Percentiles rank a stretch among this genome's conserved stretches.
Conservation (phyloP, 129 eudicot species). For the Lonicera japonica region DNA sequence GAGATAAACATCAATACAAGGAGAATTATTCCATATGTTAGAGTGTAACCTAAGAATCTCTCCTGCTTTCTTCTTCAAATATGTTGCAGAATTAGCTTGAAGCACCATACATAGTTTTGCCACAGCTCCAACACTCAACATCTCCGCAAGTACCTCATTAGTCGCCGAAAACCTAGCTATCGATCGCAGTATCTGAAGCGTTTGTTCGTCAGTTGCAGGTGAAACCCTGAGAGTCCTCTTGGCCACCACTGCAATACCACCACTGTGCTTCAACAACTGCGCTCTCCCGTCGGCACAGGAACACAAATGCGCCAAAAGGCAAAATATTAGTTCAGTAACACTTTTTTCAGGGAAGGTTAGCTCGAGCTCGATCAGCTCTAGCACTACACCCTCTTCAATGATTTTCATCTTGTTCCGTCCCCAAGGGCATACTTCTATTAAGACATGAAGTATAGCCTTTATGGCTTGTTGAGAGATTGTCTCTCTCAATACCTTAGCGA, state of each 20-base stretch:
- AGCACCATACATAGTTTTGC: constrained; percentile 17
- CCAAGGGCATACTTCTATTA: constrained; percentile 7
- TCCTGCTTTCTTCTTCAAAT: constrained; percentile 15
- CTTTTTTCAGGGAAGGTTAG: constrained; percentile 3
- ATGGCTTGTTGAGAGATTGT: neutral
- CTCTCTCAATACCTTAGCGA: neutral
- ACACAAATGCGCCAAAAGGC: constrained; percentile 20
- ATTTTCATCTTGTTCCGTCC: constrained; percentile 14
- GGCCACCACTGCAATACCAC: constrained; percentile 10
- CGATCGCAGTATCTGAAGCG: constrained; percentile 7
- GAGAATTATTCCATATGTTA: constrained; percentile 21
- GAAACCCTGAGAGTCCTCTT: constrained; percentile 22
- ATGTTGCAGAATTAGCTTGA: constrained; percentile 10
- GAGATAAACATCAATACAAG: constrained; percentile 18
- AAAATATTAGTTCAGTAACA: constrained; percentile 4
- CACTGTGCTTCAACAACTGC: constrained; percentile 7
- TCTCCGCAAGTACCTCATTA: constrained; percentile 10
- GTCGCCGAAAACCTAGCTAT: constrained; percentile 10
- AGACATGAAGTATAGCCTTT: neutral
- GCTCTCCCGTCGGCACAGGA: constrained; percentile 20
- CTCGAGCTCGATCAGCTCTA: constrained; percentile 11
- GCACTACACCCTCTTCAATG: constrained; percentile 10
- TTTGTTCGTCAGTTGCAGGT: constrained; percentile 12
- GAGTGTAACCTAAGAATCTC: constrained; percentile 15
- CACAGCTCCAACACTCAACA: constrained; percentile 22